phyloP scores from a whole-genome alignment of 352 stramenopile genomes.

The Phytopythium vexans region DNA sequence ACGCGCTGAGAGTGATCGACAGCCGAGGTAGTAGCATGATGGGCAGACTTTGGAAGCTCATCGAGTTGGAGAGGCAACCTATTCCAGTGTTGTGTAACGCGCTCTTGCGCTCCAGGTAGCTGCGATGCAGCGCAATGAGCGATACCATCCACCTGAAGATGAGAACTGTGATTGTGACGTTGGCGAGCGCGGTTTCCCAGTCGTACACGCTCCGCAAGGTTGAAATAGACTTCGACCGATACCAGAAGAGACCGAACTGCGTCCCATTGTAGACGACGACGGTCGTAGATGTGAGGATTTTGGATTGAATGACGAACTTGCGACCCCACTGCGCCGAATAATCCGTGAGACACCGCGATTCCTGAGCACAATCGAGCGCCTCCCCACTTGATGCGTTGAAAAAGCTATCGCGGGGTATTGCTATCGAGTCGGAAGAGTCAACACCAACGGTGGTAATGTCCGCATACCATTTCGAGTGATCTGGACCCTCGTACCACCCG shows the following conservation, averaged over 20 bases:
- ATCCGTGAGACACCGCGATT: too few relatives aligned
- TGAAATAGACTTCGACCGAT: too few relatives aligned
- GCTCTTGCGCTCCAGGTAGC: background rate
- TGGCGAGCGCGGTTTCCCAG: slow-evolving; percentile 3
- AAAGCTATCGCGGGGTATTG: background rate
- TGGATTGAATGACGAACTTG: too few relatives aligned
- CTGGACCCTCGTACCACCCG: slow-evolving; percentile 22
- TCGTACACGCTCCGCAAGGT: slow-evolving; percentile 2
- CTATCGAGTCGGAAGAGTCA: background rate
- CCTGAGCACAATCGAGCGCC: background rate
- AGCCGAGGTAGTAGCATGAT: slow-evolving; percentile 15
- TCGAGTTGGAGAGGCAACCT: slow-evolving; percentile 9
- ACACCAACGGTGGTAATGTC: background rate
- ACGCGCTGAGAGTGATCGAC: slow-evolving; percentile 13
- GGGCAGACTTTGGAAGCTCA: slow-evolving; percentile 17
- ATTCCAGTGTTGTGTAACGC: slow-evolving; percentile 3
- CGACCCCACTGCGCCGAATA: too few relatives aligned
- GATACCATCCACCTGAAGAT: slow-evolving; percentile 4
- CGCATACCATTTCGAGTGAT: slow-evolving; percentile 1
- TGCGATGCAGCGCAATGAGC: slow-evolving; percentile 3
- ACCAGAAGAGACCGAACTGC: slow-evolving; percentile 6
- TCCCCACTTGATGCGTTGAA: background rate
- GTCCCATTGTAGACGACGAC: background rate
- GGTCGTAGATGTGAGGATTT: background rate
- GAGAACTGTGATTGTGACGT: slow-evolving; percentile 3